phyloP scores from a whole-genome alignment of 257 asterid species.

The Petunia secreta region DNA sequence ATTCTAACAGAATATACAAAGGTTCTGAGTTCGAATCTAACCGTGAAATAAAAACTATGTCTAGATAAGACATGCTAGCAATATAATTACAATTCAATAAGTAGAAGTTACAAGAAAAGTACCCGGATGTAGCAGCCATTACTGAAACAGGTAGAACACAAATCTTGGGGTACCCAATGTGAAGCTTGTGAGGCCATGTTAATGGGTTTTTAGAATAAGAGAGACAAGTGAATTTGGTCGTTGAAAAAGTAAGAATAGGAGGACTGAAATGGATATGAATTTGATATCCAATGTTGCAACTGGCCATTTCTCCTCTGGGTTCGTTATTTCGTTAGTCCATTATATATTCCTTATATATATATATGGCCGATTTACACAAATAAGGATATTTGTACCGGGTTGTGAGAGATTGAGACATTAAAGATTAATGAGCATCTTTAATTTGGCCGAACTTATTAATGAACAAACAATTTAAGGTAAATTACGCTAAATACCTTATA shows the following conservation, averaged over 20 bases:
- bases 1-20: too few species aligned
- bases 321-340: background rate
- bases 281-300: conserved; percentile 15
- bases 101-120: background rate
- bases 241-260: background rate
- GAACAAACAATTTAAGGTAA: too few species aligned
- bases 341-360: background rate
- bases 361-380: too few species aligned
- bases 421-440: too few species aligned
- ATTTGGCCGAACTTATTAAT: too few species aligned
- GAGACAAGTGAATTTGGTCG: background rate
- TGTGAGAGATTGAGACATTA: too few species aligned
- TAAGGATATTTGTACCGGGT: too few species aligned
- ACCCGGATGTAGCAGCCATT: background rate
- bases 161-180: background rate
- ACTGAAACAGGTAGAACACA: conserved; percentile 7
- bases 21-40: too few species aligned
- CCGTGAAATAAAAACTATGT: too few species aligned
- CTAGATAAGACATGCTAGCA: too few species aligned
- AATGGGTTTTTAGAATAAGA: conserved; percentile 17
- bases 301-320: conserved; percentile 1
- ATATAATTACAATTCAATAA: too few species aligned
- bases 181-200: background rate
- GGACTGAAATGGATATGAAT: conserved; percentile 8
- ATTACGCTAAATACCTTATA: too few species aligned